A percentile compares a stretch with the other conserved stretches of the same genome.
These are phyloP conservation scores for Limnomonas spitsbergensis DNA, from an alignment of 139 green algal genomes.

Conservation along the genomic window DNA sequence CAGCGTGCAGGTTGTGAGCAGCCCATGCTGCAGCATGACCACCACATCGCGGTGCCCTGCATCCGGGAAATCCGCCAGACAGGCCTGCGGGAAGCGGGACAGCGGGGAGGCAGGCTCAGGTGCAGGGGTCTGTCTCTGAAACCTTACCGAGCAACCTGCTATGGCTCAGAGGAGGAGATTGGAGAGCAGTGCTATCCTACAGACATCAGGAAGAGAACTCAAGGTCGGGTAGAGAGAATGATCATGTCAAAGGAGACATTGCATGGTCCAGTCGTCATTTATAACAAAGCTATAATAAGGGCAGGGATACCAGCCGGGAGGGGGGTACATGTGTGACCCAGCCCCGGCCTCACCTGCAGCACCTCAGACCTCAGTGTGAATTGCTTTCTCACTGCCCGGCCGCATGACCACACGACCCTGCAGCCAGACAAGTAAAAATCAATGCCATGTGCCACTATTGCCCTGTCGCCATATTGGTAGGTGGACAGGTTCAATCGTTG, in stretches of 20 bases:
- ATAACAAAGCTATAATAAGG: background rate
- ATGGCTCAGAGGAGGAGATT: too few species aligned
- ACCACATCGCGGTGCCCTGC: background rate
- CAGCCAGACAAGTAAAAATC: too few species aligned
- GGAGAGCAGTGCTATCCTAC: too few species aligned
- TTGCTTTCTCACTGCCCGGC: background rate
- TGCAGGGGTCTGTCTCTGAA: too few species aligned
- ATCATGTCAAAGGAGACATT: background rate
- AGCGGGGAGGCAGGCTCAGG: background rate
- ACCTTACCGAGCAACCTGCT: too few species aligned
- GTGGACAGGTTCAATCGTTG: too few species aligned
- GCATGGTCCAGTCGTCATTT: background rate
- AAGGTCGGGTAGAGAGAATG: too few species aligned
- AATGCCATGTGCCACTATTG: too few species aligned
- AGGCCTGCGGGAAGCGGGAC: background rate
- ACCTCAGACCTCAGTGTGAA: background rate
- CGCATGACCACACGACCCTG: background rate
- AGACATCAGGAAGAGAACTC: too few species aligned
- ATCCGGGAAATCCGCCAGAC: slow-evolving; percentile 9
- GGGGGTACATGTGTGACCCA: too few species aligned
- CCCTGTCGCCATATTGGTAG: too few species aligned
- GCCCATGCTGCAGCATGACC: background rate
- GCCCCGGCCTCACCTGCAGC: background rate
- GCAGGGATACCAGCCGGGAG: too few species aligned
- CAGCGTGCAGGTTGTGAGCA: background rate